phyloP scores from a whole-genome alignment of 768 basidiomycete genomes.

The Leccinum truebloodii region DNA sequence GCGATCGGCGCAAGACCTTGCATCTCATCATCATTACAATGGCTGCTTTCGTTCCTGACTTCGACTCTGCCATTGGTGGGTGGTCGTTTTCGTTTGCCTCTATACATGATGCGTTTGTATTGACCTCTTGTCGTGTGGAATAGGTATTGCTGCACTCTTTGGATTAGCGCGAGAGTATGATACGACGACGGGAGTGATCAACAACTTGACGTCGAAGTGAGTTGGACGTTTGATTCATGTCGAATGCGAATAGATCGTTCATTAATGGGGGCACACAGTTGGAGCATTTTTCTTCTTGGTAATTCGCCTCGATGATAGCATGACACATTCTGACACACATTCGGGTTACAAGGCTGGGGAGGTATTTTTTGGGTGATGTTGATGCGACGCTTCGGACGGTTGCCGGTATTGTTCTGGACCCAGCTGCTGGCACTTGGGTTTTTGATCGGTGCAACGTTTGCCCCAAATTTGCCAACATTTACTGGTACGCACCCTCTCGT shows the following conservation, averaged over 20 bases:
- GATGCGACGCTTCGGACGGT: constrained; percentile 31
- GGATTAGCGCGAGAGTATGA: constrained; percentile 44
- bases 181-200: constrained; percentile 50
- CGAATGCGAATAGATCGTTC: constrained; percentile 2
- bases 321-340: constrained; percentile 10
- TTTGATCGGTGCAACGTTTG: constrained; percentile 51
- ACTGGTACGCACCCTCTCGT: constrained; percentile 34
- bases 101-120: not conserved
- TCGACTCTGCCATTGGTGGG: constrained; percentile 52
- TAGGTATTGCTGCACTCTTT: constrained; percentile 54
- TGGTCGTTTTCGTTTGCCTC: not conserved
- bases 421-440: constrained; percentile 46
- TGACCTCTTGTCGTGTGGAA: not conserved
- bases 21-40: constrained; percentile 51
- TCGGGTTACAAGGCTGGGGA: constrained; percentile 27
- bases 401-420: constrained; percentile 35
- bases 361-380: constrained; percentile 34
- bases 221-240: not conserved
- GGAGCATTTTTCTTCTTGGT: constrained; percentile 53
- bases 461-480: constrained; percentile 48
- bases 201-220: constrained; percentile 51
- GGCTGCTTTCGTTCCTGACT: constrained; percentile 56
- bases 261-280: constrained; percentile 21
- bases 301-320: not conserved
- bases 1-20: constrained; percentile 42